A percentile compares a stretch with the other conserved stretches of the same genome.
phyloP scores from a whole-genome alignment of 208 protist genomes.

The Leishmania tropica region DNA sequence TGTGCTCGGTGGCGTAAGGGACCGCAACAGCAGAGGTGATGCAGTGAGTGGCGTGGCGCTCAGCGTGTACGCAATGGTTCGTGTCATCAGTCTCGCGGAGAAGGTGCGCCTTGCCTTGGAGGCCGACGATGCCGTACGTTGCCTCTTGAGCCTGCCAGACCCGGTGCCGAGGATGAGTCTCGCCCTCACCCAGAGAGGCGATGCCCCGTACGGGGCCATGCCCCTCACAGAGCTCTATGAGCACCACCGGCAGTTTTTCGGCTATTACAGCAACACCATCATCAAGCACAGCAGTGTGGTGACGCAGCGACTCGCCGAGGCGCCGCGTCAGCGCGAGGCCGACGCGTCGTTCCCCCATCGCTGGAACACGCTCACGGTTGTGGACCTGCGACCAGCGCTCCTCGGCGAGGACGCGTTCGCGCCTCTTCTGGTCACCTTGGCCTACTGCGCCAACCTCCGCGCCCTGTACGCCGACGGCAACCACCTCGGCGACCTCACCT shows the following conservation, averaged over 20 bases:
- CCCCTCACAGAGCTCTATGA: slow-evolving; percentile 69
- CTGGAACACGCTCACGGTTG: slow-evolving; percentile 57
- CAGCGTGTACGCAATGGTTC: slow-evolving; percentile 66
- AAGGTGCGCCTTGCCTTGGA: slow-evolving; percentile 45
- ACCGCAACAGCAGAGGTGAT: neutral
- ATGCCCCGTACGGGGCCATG: slow-evolving; percentile 68
- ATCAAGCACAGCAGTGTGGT: slow-evolving; percentile 46
- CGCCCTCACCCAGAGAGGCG: slow-evolving; percentile 23
- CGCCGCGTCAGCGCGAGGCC: slow-evolving; percentile 23
- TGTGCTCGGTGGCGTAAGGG: slow-evolving; percentile 3
- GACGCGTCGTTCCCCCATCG: slow-evolving; percentile 49
- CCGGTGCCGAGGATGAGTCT: slow-evolving; percentile 24
- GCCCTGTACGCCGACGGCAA: slow-evolving; percentile 66
- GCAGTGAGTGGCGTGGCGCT: slow-evolving; percentile 11
- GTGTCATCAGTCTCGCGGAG: slow-evolving; percentile 68
- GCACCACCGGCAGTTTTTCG: slow-evolving; percentile 68
- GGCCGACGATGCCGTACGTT: slow-evolving; percentile 42
- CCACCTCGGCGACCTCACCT: slow-evolving; percentile 64
- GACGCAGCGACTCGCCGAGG: slow-evolving; percentile 17
- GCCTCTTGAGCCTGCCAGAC: slow-evolving; percentile 28
- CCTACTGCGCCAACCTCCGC: slow-evolving; percentile 64
- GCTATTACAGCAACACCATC: slow-evolving; percentile 37
- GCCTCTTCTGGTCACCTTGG: slow-evolving; percentile 70
- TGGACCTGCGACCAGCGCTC: slow-evolving; percentile 57
- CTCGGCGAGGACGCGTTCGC: slow-evolving; percentile 69